A percentile compares a stretch with the other conserved stretches of the same genome.
Evolutionary conservation across 129 eudicot species (phyloP).

Genomic region (Silybum marianum): DNA sequence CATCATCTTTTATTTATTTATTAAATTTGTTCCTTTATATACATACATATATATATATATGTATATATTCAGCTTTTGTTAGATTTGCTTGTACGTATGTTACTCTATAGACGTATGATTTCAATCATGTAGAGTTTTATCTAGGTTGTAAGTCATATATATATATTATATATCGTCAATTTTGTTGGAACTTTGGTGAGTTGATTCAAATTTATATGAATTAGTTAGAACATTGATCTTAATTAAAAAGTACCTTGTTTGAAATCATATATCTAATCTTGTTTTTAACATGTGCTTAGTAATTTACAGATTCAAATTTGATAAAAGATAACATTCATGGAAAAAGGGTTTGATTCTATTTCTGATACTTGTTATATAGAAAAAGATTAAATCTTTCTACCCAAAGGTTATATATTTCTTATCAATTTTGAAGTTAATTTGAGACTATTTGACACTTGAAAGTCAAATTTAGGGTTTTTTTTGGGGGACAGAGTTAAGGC

Average conservation of each 20-base stretch:
- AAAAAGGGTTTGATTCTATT: neutral
- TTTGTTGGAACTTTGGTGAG: neutral
- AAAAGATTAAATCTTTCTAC: neutral
- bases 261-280: neutral
- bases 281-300: neutral
- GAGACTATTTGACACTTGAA: neutral
- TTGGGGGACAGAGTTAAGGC: neutral
- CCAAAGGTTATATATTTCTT: neutral
- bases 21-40: neutral
- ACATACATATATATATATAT: neutral
- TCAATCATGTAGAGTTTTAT: neutral
- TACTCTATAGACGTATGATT: slow-evolving; percentile 5
- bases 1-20: neutral
- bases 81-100: slow-evolving; percentile 12
- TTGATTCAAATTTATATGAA: neutral
- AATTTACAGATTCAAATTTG: neutral
- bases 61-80: neutral
- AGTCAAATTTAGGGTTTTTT: neutral
- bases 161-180: no score
- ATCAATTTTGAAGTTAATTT: slow-evolving; percentile 4
- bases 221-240: neutral
- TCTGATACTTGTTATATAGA: neutral
- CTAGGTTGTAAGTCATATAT: neutral
- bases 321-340: neutral
- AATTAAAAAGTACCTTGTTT: neutral